These are phyloP conservation scores for Apophysomyces variabilis DNA, from an alignment of 371 early-diverging fungal genomes.

Conservation along the genomic window DNA sequence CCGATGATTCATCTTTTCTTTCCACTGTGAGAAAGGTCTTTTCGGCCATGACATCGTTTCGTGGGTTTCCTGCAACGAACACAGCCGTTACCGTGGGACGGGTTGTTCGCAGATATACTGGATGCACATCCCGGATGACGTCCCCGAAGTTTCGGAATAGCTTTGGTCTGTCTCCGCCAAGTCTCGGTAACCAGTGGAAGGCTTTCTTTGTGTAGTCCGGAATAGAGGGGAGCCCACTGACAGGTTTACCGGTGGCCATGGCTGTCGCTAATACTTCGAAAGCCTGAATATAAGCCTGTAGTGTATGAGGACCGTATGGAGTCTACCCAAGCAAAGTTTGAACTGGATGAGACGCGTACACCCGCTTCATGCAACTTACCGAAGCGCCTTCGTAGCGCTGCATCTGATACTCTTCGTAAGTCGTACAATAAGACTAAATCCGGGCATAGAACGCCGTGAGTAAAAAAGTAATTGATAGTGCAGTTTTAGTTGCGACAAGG, in stretches of 20 bases:
- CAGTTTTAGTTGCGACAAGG: not conserved
- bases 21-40: conserved; percentile 62
- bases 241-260: conserved; percentile 40
- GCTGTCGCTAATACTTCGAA: conserved; percentile 54
- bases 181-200: conserved; percentile 42
- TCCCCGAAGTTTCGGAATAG: conserved; percentile 54
- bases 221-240: conserved; percentile 22
- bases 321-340: conserved; percentile 36
- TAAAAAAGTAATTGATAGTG: not conserved
- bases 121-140: conserved; percentile 40
- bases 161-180: conserved; percentile 56
- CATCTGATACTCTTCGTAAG: conserved; percentile 68
- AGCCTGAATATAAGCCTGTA: conserved; percentile 61
- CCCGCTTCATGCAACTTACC: conserved; percentile 22
- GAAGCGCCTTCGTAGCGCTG: conserved; percentile 75
- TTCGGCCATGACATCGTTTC: conserved; percentile 52
- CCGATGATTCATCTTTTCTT: conserved; percentile 22
- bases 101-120: conserved; percentile 13
- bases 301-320: conserved; percentile 67
- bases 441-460: conserved; percentile 22
- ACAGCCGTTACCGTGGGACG: conserved; percentile 34
- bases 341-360: not conserved
- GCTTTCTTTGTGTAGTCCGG: conserved; percentile 47
- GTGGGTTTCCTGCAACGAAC: conserved; percentile 68
- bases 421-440: conserved; percentile 63